These are phyloP conservation scores for Trichoderma reesei DNA, from an alignment of 495 filamentous ascomycete genomes.

Conservation along the genomic window DNA sequence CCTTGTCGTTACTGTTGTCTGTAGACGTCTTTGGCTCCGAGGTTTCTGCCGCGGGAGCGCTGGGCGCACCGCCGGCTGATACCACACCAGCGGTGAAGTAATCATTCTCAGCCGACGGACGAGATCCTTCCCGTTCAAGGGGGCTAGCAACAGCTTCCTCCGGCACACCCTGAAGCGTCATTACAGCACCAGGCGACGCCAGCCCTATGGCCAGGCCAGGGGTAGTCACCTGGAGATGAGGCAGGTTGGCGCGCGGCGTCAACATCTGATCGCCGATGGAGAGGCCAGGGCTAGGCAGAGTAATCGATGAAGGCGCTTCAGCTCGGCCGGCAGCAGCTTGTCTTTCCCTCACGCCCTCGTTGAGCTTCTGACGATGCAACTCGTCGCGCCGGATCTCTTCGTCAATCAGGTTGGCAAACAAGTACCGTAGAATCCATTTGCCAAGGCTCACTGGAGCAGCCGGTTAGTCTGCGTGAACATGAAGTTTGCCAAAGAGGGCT, in stretches of 20 bases:
- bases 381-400: constrained; percentile 80
- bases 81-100: constrained; percentile 38
- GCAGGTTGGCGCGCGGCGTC: constrained; percentile 58
- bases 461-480: constrained; percentile 10
- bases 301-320: constrained; percentile 55
- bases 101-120: constrained; percentile 34
- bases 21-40: constrained; percentile 43
- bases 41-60: constrained; percentile 17
- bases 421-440: constrained; percentile 90
- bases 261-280: constrained; percentile 29
- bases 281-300: constrained; percentile 50
- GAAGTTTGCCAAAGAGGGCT: not conserved
- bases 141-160: constrained; percentile 22
- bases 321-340: constrained; percentile 39
- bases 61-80: constrained; percentile 31
- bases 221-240: constrained; percentile 46
- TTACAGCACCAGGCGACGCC: constrained; percentile 54
- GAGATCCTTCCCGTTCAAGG: constrained; percentile 29
- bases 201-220: constrained; percentile 69
- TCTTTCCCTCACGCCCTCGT: constrained; percentile 49
- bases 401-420: constrained; percentile 82
- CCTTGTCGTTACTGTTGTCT: constrained; percentile 49
- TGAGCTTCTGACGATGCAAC: constrained; percentile 54
- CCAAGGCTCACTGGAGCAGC: constrained; percentile 71
- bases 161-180: constrained; percentile 33